phyloP scores from a whole-genome alignment of 306 rosid genomes.

The Castanopsis chinensis region DNA sequence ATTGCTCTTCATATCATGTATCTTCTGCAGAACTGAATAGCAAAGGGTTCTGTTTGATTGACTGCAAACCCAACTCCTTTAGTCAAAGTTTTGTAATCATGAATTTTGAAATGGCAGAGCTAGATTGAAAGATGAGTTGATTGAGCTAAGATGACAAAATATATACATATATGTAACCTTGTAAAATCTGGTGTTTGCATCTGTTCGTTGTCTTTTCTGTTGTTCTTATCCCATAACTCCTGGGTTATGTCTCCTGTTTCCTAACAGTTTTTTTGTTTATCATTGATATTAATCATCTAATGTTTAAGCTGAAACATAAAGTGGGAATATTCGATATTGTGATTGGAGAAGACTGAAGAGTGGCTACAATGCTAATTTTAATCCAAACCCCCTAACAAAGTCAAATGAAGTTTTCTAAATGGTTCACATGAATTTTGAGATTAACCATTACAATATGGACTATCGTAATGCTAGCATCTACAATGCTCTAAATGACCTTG shows the following conservation, averaged over 20 bases:
- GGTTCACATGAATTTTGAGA: neutral
- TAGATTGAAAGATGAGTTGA: too few species aligned
- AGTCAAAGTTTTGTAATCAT: too few species aligned
- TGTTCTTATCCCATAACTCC: too few species aligned
- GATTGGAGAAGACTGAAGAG: neutral
- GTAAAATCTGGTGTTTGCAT: too few species aligned
- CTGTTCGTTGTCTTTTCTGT: too few species aligned
- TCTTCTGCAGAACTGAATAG: neutral
- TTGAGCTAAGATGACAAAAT: too few species aligned
- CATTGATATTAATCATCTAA: neutral
- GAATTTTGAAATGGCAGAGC: too few species aligned
- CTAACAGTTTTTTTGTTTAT: neutral
- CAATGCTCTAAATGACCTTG: neutral
- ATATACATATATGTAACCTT: too few species aligned
- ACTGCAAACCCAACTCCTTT: neutral
- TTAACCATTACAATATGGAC: too few species aligned
- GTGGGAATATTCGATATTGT: neutral
- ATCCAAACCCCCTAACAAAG: neutral
- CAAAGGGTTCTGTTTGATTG: neutral
- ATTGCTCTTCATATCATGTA: neutral
- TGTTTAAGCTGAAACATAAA: neutral
- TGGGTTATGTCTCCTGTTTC: too few species aligned
- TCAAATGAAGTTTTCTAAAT: neutral
- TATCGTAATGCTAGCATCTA: too few species aligned
- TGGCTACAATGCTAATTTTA: neutral